Percentiles rank a stretch among this genome's conserved stretches.
Conservation (phyloP, 139 green algal species). For the Picochlorum sp. region DNA sequence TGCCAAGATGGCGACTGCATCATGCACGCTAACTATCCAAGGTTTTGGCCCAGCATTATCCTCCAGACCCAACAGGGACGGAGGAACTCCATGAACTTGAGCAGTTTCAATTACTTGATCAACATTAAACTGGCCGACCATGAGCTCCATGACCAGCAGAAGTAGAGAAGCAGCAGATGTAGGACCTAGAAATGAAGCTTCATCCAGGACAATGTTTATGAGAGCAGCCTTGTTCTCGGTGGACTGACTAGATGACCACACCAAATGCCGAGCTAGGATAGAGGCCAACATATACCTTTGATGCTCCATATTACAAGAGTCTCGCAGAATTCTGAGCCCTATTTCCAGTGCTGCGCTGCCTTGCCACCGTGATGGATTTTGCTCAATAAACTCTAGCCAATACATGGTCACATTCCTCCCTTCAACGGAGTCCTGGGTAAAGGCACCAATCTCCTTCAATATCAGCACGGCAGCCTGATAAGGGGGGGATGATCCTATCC, state of each 20-base stretch:
- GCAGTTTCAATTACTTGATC: not conserved
- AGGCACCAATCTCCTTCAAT: conserved; percentile 19
- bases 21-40: conserved; percentile 10
- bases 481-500: conserved; percentile 7
- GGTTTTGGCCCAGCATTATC: conserved; percentile 15
- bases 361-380: conserved; percentile 9
- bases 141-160: too few relatives aligned
- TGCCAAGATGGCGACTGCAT: conserved; percentile 16
- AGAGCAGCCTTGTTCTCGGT: too few relatives aligned
- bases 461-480: conserved; percentile 18
- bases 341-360: conserved; percentile 3
- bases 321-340: conserved; percentile 3
- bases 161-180: too few relatives aligned
- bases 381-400: conserved; percentile 25
- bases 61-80: conserved; percentile 7
- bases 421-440: conserved; percentile 27
- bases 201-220: too few relatives aligned
- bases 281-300: conserved; percentile 27
- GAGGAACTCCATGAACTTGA: conserved; percentile 1
- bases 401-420: conserved; percentile 24
- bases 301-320: conserved; percentile 28
- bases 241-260: too few relatives aligned
- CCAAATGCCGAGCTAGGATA: not conserved
- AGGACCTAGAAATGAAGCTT: too few relatives aligned
- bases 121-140: too few relatives aligned